Evolutionary conservation across 305 asterid genomes (phyloP), one percentile per base, ranked within the genome.

Genomic region (Fraxinus latifolia): DNA sequence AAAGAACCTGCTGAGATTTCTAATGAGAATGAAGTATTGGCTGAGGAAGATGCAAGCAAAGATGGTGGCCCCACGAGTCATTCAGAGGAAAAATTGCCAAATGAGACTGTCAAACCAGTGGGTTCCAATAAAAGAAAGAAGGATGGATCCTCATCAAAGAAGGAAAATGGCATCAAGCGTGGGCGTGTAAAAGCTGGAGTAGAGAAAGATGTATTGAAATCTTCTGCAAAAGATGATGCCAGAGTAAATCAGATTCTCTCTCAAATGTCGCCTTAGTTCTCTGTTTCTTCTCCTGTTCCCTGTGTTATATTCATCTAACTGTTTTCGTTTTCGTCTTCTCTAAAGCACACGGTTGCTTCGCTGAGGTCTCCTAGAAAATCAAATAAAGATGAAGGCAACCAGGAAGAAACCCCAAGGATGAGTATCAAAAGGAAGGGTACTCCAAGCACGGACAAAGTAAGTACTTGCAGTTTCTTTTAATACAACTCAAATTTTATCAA

Each of bases 341-440:
- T 88, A 84, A 31, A 90, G 95, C 92, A 87, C 82, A 77, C 47
- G 19, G 84, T 84, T 80, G 74, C 89, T 36, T 85, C 93, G 17
- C 89, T 86, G 15, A 90, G 86, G 83, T 87, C 95, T 80, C 89
- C 89, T 58, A 74, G 81, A 82, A 92, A 87, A 87, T 85, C 94
- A 80, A 78, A 86, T 76, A 89, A 90, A 87, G 89, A 78, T 82
- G 90, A 90, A 78, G 89, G 53, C 77, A 83, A 60, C 79, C 82
- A 72, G 80, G 96, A 91, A 87, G 96, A 92, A 84, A 89, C 87
- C 76, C 88, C 89, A 29, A 86, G 79, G 89, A 84, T n/a, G 78
- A 87, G 83, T 85, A 27, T 89, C 83, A 96, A 91, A 25, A 58
- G 68, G 29, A 58, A 58, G 29, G 68, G 68, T 58, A 58, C 68